A percentile compares a stretch with the other conserved stretches of the same genome.
phyloP scores from a whole-genome alignment of 2,329 filamentous ascomycete species.

The Epichloe scottii region DNA sequence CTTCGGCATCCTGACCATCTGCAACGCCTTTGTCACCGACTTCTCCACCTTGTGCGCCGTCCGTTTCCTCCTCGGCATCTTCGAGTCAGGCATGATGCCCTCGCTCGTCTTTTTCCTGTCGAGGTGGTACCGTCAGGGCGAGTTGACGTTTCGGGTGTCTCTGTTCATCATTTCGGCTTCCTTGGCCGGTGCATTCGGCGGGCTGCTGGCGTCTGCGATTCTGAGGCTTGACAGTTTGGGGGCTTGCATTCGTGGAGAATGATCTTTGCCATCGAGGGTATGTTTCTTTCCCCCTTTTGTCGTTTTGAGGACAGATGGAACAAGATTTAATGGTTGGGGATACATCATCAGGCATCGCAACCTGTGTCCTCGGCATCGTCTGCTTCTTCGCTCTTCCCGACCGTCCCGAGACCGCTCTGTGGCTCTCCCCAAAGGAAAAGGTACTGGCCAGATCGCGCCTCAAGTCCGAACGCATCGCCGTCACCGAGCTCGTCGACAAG shows the following conservation, averaged over 20 bases:
- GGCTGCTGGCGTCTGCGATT: conserved; percentile 49
- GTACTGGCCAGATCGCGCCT: conserved; percentile 49
- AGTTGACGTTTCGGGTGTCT: conserved; percentile 49
- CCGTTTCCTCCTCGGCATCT: conserved; percentile 46
- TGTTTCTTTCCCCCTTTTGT: background rate
- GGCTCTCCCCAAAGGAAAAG: conserved; percentile 51
- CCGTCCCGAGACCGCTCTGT: conserved; percentile 50
- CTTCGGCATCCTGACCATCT: conserved; percentile 48
- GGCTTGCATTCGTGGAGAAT: conserved; percentile 48
- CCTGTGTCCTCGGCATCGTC: conserved; percentile 37
- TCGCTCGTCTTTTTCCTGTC: conserved; percentile 55
- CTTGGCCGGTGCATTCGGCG: conserved; percentile 55
- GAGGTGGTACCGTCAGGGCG: conserved; percentile 49
- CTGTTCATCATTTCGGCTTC: conserved; percentile 55
- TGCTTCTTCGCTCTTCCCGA: conserved; percentile 52
- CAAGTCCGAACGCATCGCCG: conserved; percentile 42
- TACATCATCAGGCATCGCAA: conserved; percentile 39
- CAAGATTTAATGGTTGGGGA: background rate
- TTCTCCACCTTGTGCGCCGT: conserved; percentile 37
- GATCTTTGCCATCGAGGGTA: conserved; percentile 55
- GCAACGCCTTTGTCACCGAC: conserved; percentile 46
- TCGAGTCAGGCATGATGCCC: conserved; percentile 53
- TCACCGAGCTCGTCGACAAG: conserved; percentile 43
- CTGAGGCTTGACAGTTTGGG: conserved; percentile 46
- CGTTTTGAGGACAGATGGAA: background rate